Evolutionary conservation across 306 rosid genomes (phyloP), one percentile per base, ranked within the genome.

Genomic region (Sphenostylis stenocarpa): DNA sequence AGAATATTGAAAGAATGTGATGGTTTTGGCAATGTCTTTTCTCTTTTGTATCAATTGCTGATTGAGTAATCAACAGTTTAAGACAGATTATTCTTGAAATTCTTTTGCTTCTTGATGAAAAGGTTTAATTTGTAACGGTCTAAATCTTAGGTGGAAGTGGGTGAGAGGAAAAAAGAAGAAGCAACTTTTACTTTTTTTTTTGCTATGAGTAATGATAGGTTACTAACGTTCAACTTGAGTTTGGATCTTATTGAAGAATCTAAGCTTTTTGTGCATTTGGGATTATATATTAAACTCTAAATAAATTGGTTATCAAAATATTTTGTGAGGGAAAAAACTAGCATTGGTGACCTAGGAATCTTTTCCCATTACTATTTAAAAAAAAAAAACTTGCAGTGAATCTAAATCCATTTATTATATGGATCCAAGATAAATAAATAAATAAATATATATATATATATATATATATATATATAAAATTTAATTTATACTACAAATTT

Each of bases 91-190:
- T 77, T 62, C 23, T 56, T 81, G 38, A 73, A 43, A 23, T 69
- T 85, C 17, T 70, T 66, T 34, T 70, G 65, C 24, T 69, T 70
- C 11, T 63, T 77, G 28, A 68, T 66, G 55, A 70, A 67, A 77
- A 67, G 19, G 14, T 56, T 28, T 1, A 8, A n/a, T 79, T 81
- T 60, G 81, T 84, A 92, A 90, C 97, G 97, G 94, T 92, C 92
- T 60, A 72, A 36, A 71, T 72, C 36, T 31, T 57, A 2, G 16
- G 56, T 33, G 17, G 48, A 19, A 44, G 21, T 6, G 53, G 7
- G 47, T 57, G 49, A 77, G 19, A 69, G 69, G 8, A 21, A 61
- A 6, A 29, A 41, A 10, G 24, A n/a, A n/a, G n/a, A 29, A 28
- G 60, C 34, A 6, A 17, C 33, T 16, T 69, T 76, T 65, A 12